Conservation (phyloP, 257 asterid species). For the Fraxinus quadrangulata region DNA sequence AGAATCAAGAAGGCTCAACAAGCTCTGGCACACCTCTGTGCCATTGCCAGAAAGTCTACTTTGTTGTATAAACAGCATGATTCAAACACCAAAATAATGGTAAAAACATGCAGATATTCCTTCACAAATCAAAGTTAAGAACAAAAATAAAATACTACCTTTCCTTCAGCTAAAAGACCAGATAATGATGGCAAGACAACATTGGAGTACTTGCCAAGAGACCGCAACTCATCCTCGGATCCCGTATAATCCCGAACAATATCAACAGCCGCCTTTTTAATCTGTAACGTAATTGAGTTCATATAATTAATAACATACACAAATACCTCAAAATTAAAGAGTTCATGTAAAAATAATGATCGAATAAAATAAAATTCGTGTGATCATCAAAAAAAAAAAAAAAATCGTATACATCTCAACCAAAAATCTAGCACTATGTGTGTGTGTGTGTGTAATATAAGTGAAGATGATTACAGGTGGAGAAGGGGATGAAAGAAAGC, state of each 20-base stretch:
- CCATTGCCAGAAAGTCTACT: not conserved
- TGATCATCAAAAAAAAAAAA: not conserved
- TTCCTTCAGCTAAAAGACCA: slow-evolving; percentile 63
- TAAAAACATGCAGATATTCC: slow-evolving; percentile 3
- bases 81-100: not conserved
- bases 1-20: not conserved
- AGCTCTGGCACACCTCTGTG: not conserved
- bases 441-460: not conserved
- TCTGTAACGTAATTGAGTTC: slow-evolving; percentile 36
- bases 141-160: slow-evolving; percentile 39
- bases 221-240: slow-evolving; percentile 79
- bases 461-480: slow-evolving; percentile 49
- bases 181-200: slow-evolving; percentile 62
- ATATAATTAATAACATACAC: not conserved
- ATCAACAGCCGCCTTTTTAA: slow-evolving; percentile 73
- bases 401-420: not conserved
- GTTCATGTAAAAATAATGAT: not conserved
- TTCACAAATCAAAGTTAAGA: not conserved
- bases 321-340: not conserved
- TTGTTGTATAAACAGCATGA: not conserved
- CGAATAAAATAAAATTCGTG: not conserved
- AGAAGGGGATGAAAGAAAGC: slow-evolving; percentile 78
- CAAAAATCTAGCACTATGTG: not conserved
- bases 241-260: slow-evolving; percentile 94
- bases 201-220: slow-evolving; percentile 58